phyloP scores from a whole-genome alignment of 257 asterid genomes.

The Forsythia viridissima region DNA sequence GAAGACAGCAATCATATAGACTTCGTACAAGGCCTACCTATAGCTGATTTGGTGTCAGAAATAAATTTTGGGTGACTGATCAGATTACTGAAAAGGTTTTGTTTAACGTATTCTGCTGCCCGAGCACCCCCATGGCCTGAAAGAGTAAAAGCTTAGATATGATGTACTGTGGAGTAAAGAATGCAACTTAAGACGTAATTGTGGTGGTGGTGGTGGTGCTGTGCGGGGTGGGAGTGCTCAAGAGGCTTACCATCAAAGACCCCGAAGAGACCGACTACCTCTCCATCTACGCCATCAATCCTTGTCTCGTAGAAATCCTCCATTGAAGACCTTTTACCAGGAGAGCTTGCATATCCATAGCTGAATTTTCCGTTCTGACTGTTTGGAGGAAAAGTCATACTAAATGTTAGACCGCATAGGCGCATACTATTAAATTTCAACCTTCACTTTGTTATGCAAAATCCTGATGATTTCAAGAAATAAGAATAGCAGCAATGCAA shows the following conservation, averaged over 20 bases:
- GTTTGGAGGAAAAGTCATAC: constrained; percentile 26
- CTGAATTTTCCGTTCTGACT: constrained; percentile 95
- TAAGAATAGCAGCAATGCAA: not conserved
- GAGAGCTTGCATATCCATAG: constrained; percentile 97
- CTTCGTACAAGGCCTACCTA: constrained; percentile 46
- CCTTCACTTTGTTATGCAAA: not conserved
- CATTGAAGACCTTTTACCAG: constrained; percentile 97
- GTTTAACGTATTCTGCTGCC: constrained; percentile 96
- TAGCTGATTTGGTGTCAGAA: constrained; percentile 91
- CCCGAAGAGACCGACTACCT: constrained; percentile 96
- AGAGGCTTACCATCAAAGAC: constrained; percentile 82
- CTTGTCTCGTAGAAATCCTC: constrained; percentile 98
- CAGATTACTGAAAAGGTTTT: constrained; percentile 89
- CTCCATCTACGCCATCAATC: constrained; percentile 96
- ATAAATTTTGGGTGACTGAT: constrained; percentile 90
- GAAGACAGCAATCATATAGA: not conserved
- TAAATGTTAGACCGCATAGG: constrained; percentile 21
- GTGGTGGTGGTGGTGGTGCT: not conserved
- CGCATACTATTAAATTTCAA: not conserved
- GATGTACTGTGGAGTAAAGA: not conserved
- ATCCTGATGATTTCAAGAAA: constrained; percentile 15
- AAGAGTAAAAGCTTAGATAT: constrained; percentile 12
- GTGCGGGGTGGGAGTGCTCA: not conserved
- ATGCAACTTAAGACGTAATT: not conserved
- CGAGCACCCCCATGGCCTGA: constrained; percentile 99